Base-by-base conservation (phyloP, 2,329 filamentous ascomycete genomes). In the Aspergillus carbonarius region DNA sequence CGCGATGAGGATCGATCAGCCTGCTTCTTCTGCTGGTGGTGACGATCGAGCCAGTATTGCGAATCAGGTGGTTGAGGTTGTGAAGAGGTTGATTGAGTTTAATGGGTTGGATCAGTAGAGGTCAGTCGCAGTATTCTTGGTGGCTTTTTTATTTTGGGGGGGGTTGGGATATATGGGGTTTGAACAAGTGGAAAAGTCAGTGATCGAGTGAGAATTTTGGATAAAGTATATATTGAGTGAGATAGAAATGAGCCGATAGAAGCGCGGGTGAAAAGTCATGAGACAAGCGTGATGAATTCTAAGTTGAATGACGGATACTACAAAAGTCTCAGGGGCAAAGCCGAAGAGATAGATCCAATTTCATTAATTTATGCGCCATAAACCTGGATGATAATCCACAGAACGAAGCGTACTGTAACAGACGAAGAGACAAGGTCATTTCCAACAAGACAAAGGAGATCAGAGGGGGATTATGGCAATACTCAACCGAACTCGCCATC, bases 11-110 rank as follows among this genome's bases (percentile, higher is more conserved):
- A 86, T 97, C 50, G 91, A 93, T 72, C 87, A 90, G 62, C 91
- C 91, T 0, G 82, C 81, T 12, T 72, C 84, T 58, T 85, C 87
- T 47, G 23, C 23, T 23, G 71, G 87, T 35, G 78, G 12, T 27
- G 37, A 32, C 15, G 46, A 34, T 23, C 53, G 35, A 32, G 39
- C 49, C 71, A 63, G 65, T 15, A 66, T 68, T 20, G 67, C 67
- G 0, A 66, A 71, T 40, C 78, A 57, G 66, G 87, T 97, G 25
- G 89, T 98, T 59, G 85, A 83, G 68, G 77, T 91, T 62, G 93
- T 96, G 55, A 85, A 87, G 65, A 88, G 85, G 76, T 80, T 98
- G 76, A 89, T 98, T 67, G 91, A 96, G 76, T 83, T 96, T 68
- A 92, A 98, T 78, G 95, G 95, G 1, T 76, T 96, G 76, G 92